phyloP scores from a whole-genome alignment of 192 early-diverging fungal species.

The Gryganskiella cystojenkinii region DNA sequence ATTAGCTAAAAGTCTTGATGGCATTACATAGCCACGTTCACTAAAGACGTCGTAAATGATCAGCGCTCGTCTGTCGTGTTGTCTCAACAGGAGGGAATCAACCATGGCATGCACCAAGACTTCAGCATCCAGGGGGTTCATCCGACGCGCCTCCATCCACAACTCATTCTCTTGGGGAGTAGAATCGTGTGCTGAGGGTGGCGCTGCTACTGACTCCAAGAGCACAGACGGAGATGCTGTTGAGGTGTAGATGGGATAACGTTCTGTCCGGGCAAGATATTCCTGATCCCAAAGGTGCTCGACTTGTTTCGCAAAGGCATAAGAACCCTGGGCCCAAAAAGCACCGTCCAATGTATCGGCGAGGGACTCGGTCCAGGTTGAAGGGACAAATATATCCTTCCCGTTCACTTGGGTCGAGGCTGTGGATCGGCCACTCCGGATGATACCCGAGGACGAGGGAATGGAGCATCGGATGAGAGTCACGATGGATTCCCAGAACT shows the following conservation, averaged over 20 bases:
- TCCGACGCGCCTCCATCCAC: background rate
- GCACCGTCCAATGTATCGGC: too few relatives aligned
- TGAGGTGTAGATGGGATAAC: too few relatives aligned
- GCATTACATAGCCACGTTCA: slow-evolving; percentile 5
- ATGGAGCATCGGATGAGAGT: slow-evolving; percentile 12
- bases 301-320: background rate
- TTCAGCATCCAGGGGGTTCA: slow-evolving; percentile 6
- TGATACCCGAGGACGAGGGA: background rate
- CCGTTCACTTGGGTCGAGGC: too few relatives aligned
- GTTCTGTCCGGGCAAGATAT: too few relatives aligned
- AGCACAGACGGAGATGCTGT: too few relatives aligned
- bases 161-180: too few relatives aligned
- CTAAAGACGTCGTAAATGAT: slow-evolving; percentile 9
- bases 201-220: too few relatives aligned
- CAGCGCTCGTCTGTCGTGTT: slow-evolving; percentile 6
- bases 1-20: background rate
- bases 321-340: too few relatives aligned
- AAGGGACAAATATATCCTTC: too few relatives aligned
- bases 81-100: slow-evolving; percentile 13
- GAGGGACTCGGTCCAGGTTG: too few relatives aligned
- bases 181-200: too few relatives aligned
- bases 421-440: too few relatives aligned
- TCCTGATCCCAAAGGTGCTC: background rate
- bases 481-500: slow-evolving; percentile 40
- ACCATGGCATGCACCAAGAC: slow-evolving; percentile 15